phyloP scores from a whole-genome alignment of 2,329 filamentous ascomycete species.

The Trichoderma sp. region DNA sequence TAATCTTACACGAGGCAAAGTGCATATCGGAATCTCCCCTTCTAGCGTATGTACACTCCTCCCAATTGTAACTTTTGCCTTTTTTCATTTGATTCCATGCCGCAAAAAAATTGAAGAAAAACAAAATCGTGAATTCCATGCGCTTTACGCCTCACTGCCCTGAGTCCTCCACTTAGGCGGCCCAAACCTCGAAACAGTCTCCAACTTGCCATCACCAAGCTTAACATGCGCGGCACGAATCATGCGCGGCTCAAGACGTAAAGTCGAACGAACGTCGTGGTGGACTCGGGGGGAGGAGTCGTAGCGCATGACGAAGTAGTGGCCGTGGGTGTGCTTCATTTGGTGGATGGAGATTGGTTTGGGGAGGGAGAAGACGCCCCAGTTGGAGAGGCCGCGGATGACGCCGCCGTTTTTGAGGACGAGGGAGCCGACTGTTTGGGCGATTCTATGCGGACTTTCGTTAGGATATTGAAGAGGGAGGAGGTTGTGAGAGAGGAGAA shows the following conservation, averaged over 20 bases:
- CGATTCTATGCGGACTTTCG: conserved; percentile 62
- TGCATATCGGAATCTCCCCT: not conserved
- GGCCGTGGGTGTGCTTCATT: conserved; percentile 76
- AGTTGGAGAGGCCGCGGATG: conserved; percentile 89
- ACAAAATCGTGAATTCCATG: not conserved
- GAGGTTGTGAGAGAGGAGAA: not conserved
- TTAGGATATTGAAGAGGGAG: conserved; percentile 5
- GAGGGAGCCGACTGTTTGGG: conserved; percentile 76
- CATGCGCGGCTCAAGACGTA: conserved; percentile 85
- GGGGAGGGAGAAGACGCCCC: conserved; percentile 88
- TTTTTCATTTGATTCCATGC: not conserved
- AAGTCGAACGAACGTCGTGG: conserved; percentile 67
- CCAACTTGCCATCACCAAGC: conserved; percentile 64
- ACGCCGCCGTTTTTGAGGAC: conserved; percentile 83
- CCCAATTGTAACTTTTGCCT: not conserved
- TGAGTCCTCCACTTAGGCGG: conserved; percentile 48
- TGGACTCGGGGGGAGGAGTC: conserved; percentile 74
- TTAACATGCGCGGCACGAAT: conserved; percentile 84
- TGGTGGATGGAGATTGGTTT: conserved; percentile 77
- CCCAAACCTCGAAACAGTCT: conserved; percentile 49
- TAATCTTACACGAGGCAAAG: conserved; percentile 12
- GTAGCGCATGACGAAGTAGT: conserved; percentile 98
- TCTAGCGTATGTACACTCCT: not conserved
- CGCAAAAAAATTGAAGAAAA: not conserved
- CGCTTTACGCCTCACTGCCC: conserved; percentile 33